Conservation (phyloP, 805 yeast species). For the Vanderwaltozyma polyspora region DNA sequence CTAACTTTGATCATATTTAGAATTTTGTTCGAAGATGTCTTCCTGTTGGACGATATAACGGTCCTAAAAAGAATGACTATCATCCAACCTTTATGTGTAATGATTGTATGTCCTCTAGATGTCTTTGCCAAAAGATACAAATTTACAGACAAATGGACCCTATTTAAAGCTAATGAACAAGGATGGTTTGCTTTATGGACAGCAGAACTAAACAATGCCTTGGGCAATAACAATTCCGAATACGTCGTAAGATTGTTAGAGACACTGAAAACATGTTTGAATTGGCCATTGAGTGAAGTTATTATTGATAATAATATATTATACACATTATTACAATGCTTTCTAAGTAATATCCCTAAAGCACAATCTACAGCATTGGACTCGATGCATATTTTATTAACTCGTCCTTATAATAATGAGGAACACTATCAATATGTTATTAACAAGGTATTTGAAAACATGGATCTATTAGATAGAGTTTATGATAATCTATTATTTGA, state of each 20-base stretch:
- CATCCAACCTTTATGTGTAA: conserved; percentile 72
- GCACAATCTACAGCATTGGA: conserved; percentile 80
- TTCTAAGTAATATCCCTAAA: conserved; percentile 48
- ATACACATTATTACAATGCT: conserved; percentile 47
- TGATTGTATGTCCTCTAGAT: conserved; percentile 62
- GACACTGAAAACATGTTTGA: conserved; percentile 78
- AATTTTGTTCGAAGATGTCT: conserved; percentile 86
- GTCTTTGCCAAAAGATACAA: conserved; percentile 53
- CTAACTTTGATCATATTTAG: conserved; percentile 67
- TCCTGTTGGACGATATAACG: conserved; percentile 80
- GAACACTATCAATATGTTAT: conserved; percentile 69
- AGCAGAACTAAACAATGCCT: conserved; percentile 38
- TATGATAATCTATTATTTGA: conserved; percentile 44
- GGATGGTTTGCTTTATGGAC: conserved; percentile 87
- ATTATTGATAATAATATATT: conserved; percentile 57
- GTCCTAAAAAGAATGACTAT: conserved; percentile 72
- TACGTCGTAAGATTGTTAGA: conserved; percentile 63
- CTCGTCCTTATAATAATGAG: conserved; percentile 55
- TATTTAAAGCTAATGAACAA: conserved; percentile 54
- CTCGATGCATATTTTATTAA: conserved; percentile 78
- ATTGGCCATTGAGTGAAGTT: conserved; percentile 79
- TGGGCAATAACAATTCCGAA: conserved; percentile 30
- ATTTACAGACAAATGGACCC: conserved; percentile 35
- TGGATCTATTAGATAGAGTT: conserved; percentile 52
- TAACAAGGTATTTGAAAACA: conserved; percentile 76